Conservation (phyloP, 495 filamentous ascomycete genomes). For the Coniosporium apollinis region DNA sequence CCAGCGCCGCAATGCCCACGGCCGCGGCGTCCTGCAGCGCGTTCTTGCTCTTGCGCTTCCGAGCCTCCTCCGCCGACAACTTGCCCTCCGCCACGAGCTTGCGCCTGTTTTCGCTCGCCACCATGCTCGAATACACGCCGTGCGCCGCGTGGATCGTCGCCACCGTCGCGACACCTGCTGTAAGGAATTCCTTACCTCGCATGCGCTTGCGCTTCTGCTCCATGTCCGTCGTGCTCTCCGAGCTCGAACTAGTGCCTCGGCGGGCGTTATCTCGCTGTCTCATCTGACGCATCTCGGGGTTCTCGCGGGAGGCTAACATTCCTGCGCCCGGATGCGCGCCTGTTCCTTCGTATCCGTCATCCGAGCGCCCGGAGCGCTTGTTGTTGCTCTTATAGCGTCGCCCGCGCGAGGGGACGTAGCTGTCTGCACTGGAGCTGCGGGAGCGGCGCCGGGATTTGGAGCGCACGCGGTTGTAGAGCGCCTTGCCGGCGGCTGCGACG, state of each 20-base stretch:
- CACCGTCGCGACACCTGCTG: constrained; percentile 67
- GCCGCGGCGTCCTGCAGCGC: constrained; percentile 58
- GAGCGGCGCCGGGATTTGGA: constrained; percentile 39
- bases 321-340: too few relatives aligned
- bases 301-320: too few relatives aligned
- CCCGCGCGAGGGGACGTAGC: constrained; percentile 34
- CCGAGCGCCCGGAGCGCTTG: constrained; percentile 3
- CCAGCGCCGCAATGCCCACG: constrained; percentile 68
- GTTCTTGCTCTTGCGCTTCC: constrained; percentile 57
- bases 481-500: constrained; percentile 67
- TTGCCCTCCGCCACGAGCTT: constrained; percentile 56
- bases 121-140: constrained; percentile 57
- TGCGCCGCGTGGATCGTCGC: constrained; percentile 83
- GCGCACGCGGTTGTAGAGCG: constrained; percentile 47
- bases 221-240: constrained; percentile 63
- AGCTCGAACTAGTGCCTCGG: constrained; percentile 32
- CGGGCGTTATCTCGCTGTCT: too few relatives aligned
- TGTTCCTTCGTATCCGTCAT: constrained; percentile 10
- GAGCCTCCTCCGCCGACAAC: constrained; percentile 56
- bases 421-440: constrained; percentile 34
- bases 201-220: constrained; percentile 58
- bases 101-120: constrained; percentile 52
- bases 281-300: too few relatives aligned
- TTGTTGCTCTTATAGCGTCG: constrained; percentile 9
- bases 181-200: constrained; percentile 69